Conservation (phyloP, 306 rosid genomes). For the Oemleria cerasiformis region DNA sequence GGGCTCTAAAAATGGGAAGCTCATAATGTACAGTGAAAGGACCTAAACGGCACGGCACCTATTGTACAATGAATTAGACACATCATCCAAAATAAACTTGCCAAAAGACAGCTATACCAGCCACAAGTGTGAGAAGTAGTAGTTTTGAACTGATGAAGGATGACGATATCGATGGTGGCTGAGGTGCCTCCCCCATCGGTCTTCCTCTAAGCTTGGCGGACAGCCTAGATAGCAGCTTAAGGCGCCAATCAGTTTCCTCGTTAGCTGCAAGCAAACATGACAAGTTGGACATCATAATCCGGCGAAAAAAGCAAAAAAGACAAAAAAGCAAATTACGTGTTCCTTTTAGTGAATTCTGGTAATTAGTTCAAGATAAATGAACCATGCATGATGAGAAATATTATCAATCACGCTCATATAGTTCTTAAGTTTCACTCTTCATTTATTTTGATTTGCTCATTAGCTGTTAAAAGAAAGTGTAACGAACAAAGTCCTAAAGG, state of each 20-base stretch:
- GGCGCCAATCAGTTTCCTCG: slow-evolving; percentile 33
- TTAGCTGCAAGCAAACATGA: slow-evolving; percentile 40
- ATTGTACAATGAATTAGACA: slow-evolving; percentile 14
- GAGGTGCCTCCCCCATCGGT: slow-evolving; percentile 35
- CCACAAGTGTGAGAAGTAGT: slow-evolving; percentile 46
- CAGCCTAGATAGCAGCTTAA: slow-evolving; percentile 37
- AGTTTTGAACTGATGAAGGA: slow-evolving; percentile 50
- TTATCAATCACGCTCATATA: not conserved
- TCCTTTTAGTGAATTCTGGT: not conserved
- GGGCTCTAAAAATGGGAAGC: slow-evolving; percentile 20
- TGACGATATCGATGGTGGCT: slow-evolving; percentile 34
- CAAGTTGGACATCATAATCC: slow-evolving; percentile 15
- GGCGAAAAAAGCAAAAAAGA: not conserved
- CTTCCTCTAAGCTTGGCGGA: slow-evolving; percentile 56
- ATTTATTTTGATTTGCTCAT: not conserved
- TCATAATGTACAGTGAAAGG: slow-evolving; percentile 35
- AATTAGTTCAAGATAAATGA: not conserved
- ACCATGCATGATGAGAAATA: not conserved
- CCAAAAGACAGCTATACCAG: slow-evolving; percentile 71
- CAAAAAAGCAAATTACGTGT: not conserved
- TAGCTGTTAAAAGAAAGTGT: not conserved
- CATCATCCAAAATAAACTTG: slow-evolving; percentile 54
- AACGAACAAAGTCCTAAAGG: not conserved
- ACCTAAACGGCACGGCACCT: slow-evolving; percentile 14
- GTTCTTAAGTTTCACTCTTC: not conserved